Percentiles rank a stretch among this genome's conserved stretches.
Evolutionary conservation across 2,329 filamentous ascomycete species (phyloP).

Genomic region (Fusarium caatingaense): DNA sequence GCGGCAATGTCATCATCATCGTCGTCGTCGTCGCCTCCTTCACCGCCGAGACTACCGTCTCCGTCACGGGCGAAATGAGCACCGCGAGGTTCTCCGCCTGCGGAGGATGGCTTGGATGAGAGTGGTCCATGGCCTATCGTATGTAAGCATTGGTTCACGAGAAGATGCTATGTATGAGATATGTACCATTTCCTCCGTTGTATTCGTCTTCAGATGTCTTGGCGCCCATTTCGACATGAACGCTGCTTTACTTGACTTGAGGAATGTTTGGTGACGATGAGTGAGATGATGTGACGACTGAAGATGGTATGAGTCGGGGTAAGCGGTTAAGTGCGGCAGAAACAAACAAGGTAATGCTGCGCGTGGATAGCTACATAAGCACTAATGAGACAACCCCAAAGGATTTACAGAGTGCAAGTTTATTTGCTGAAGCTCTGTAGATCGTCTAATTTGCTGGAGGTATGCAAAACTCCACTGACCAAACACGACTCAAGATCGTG

Average conservation of each 20-base stretch:
- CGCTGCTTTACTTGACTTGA: slow-evolving; percentile 16
- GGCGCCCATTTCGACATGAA: slow-evolving; percentile 54
- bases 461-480: background rate
- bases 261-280: slow-evolving; percentile 6
- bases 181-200: slow-evolving; percentile 49
- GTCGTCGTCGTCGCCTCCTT: slow-evolving; percentile 47
- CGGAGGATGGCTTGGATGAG: slow-evolving; percentile 30
- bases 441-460: too few relatives aligned
- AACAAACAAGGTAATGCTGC: slow-evolving; percentile 8
- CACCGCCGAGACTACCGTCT: slow-evolving; percentile 53
- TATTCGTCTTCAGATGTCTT: slow-evolving; percentile 54
- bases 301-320: slow-evolving; percentile 3
- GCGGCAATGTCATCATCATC: slow-evolving; percentile 44
- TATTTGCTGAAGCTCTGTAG: background rate
- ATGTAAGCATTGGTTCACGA: slow-evolving; percentile 14
- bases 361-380: slow-evolving; percentile 6
- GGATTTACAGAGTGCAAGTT: background rate
- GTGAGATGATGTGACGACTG: slow-evolving; percentile 8
- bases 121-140: slow-evolving; percentile 33
- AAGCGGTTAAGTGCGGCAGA: slow-evolving; percentile 27
- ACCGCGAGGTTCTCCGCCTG: slow-evolving; percentile 57
- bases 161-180: background rate
- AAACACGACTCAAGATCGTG: background rate
- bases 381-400: background rate
- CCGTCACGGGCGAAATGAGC: slow-evolving; percentile 56